phyloP scores from a whole-genome alignment of 1,139 yeast species.

The Sugiyamaella japonica region DNA sequence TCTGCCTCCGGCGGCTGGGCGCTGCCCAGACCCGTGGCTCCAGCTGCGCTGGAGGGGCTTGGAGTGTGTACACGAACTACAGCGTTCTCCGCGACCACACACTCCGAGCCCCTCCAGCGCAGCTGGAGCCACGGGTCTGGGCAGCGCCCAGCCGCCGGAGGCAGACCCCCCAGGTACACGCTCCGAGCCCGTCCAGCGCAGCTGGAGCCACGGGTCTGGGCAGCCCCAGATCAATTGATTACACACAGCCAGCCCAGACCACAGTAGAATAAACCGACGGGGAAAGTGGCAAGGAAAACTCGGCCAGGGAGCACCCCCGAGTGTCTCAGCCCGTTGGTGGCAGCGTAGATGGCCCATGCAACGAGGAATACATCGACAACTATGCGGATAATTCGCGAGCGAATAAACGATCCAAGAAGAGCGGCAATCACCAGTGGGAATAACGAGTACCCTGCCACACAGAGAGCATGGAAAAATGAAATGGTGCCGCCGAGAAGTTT shows the following conservation, averaged over 20 bases:
- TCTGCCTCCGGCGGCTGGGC: background rate
- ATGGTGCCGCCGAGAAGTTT: conserved; percentile 74
- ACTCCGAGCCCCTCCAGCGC: no score
- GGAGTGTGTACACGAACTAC: no score
- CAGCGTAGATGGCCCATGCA: conserved; percentile 76
- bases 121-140: background rate
- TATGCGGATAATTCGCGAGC: conserved; percentile 57
- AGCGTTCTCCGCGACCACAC: no score
- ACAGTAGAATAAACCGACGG: conserved; percentile 72
- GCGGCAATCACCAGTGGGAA: conserved; percentile 76
- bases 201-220: no score
- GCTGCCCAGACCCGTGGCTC: background rate
- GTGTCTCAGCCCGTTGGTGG: conserved; percentile 60
- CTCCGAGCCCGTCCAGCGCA: no score
- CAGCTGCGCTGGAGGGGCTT: no score
- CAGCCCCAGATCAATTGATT: conserved; percentile 48
- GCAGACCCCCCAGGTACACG: background rate
- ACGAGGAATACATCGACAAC: conserved; percentile 54
- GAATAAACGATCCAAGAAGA: conserved; percentile 55
- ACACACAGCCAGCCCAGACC: conserved; percentile 78
- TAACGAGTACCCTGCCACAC: conserved; percentile 78
- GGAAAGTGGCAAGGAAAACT: conserved; percentile 72
- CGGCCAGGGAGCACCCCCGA: conserved; percentile 71
- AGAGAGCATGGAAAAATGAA: conserved; percentile 73
- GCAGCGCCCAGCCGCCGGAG: background rate